Base-by-base conservation (phyloP, 2,329 filamentous ascomycete genomes). In the Thelonectria blattea region DNA sequence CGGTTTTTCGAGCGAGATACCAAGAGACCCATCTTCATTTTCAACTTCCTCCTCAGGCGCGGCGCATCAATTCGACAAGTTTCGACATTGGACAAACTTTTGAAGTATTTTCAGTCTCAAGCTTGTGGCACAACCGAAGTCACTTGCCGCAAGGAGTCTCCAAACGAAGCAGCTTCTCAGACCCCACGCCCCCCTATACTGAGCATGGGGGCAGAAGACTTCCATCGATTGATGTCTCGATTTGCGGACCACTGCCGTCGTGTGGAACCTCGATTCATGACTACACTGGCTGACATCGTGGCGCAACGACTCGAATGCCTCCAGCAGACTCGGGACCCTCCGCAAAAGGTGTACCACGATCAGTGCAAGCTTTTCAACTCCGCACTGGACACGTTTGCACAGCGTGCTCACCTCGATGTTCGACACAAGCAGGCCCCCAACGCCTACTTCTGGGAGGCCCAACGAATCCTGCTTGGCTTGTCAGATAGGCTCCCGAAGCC, bases 401-500 rank as follows among this genome's bases (percentile, higher is more conserved):
- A 68, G 7, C 67, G 68, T n/a, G 61, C 61, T 17, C 63, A 66
- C 14, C 53, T 65, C n/a, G 66, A 67, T 43, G 56, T 64, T 3
- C 67, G 69, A 20, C 70, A 70, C 10, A 65, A 66, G 41, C 49
- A 65, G 7, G 49, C 67, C 3, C 73, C 73, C 10, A 72, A 76
- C 55, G 58, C 65, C 2, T 78, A 74, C 62, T 71, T 75, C 37
- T 89, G 87, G 87, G 78, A 82, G 56, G 85, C 85, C 0, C 84
- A 88, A 63, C 82, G 79, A 49, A 73, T 79, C 5, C 74, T 89
- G 27, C 72, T 89, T 22, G 75, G 78, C 17, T 76, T 83, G 69
- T 87, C 85, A 0, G 79, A 80, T 22, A 71, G 73, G 3, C 74
- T 85, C 30, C 70, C 79, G 2, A 79, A 78, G 8, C 79, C 83